Base-by-base conservation (phyloP, 2,329 filamentous ascomycete genomes). In the Phialophora chinensis region DNA sequence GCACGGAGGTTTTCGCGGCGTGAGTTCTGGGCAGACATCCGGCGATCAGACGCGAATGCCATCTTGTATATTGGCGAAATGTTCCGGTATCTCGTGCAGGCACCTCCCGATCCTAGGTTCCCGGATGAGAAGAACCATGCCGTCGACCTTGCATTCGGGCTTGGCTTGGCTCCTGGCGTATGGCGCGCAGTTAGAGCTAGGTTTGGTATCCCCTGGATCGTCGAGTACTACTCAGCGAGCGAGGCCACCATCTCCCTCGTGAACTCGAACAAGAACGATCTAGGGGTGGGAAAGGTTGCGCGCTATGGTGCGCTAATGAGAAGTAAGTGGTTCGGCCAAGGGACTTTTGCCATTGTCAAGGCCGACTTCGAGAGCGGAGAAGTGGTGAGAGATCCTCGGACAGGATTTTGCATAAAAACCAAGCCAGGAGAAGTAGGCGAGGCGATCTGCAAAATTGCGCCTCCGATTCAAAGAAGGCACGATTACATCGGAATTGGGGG, bases 351-450 rank as follows among this genome's bases (percentile, higher is more conserved):
- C 33, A 77, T 83, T 27, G 76, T 83, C 23, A 77, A 74, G 61
- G 79, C 79, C 44, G 81, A 84, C 69, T 71, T 75, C 0, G 76
- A 78, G n/a, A 77, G 75, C 0, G 80, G 79, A 53, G 74, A 77
- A 69, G 77, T 79, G 0, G 80, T 78, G 53, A 84, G 90, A 12
- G 86, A 92, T 73, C 82, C 86, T 0, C 83, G 84, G 70, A 91
- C 89, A 0, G 89, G 90, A 0, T 90, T 91, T 68, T 90, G 86
- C 0, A 80, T 79, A 35, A 84, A 88, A 33, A 82, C 85, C 60
- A 77, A 87, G 0, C 90, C 90, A 72, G 86, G 87, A n/a, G 81
- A 87, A 49, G 90, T 90, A 2, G 90, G 90, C 20, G 91, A 93
- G 77, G 90, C 93, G 14, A 82, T 96, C 3, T 89, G 93, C 44